Percentiles rank a stretch among this genome's conserved stretches.
These are phyloP conservation scores for Syncephalastrum racemosum DNA, from an alignment of 371 early-diverging fungal species.

Conservation along the genomic window DNA sequence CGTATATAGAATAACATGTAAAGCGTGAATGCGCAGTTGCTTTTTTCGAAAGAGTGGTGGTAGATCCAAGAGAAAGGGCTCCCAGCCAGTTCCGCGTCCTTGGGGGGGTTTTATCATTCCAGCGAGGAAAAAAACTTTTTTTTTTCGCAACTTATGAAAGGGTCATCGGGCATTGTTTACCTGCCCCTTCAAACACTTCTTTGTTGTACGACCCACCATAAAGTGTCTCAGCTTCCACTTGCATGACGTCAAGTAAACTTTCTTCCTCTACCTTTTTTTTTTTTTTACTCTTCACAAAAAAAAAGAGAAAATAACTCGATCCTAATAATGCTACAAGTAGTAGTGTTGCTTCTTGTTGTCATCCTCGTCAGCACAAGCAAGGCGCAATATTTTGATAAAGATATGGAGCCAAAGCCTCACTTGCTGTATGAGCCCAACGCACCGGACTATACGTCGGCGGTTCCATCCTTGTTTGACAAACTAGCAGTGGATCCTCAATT, in stretches of 20 bases:
- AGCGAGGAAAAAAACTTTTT: conserved; percentile 12
- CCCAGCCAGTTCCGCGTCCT: conserved; percentile 7
- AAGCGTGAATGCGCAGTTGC: too few species aligned
- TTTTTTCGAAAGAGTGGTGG: conserved; percentile 3
- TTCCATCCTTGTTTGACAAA: conserved; percentile 46
- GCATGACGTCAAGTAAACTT: conserved; percentile 19
- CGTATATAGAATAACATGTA: background rate
- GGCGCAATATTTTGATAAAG: background rate
- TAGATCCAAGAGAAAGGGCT: conserved; percentile 7
- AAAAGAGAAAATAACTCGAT: background rate
- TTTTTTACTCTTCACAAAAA: conserved; percentile 2
- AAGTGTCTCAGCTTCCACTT: conserved; percentile 12
- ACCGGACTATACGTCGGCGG: conserved; percentile 30
- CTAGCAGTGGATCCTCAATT: conserved; percentile 42
- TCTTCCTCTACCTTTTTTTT: conserved; percentile 5
- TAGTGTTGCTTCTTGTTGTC: conserved; percentile 1
- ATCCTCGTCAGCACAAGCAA: background rate
- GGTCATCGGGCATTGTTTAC: conserved; percentile 31
- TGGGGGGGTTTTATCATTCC: conserved; percentile 9
- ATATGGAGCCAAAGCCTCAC: conserved; percentile 12
- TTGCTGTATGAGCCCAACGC: conserved; percentile 39
- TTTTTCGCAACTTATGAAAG: background rate
- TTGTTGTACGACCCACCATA: conserved; percentile 13
- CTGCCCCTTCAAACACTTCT: conserved; percentile 26
- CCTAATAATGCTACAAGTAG: too few species aligned